phyloP scores from a whole-genome alignment of 352 stramenopile genomes.

The Globisporangium uncinulatum region DNA sequence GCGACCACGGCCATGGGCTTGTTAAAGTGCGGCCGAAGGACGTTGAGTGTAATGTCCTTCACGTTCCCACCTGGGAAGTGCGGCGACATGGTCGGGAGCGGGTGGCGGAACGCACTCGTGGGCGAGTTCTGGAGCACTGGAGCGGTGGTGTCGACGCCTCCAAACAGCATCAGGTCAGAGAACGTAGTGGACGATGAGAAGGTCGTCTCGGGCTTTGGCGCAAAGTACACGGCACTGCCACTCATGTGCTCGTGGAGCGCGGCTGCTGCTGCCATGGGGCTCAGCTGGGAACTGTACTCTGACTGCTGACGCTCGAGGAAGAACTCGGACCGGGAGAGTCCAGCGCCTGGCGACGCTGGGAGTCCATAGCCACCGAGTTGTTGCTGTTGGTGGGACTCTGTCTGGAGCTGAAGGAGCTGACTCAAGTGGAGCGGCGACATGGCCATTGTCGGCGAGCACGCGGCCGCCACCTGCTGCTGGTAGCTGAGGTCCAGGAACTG shows the following conservation, averaged over 20 bases:
- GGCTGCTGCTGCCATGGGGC: background rate
- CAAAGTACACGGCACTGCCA: background rate
- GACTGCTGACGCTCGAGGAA: background rate
- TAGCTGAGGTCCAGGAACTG: constrained; percentile 8
- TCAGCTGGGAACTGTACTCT: background rate
- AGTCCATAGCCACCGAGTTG: background rate
- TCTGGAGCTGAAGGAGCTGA: constrained; percentile 1
- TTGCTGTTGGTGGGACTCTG: constrained; percentile 1
- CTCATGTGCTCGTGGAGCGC: background rate
- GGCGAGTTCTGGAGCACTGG: constrained; percentile 18
- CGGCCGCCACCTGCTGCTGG: constrained; percentile 6
- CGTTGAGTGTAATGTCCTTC: constrained; percentile 77
- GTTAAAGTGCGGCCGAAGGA: constrained; percentile 79
- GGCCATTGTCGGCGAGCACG: background rate
- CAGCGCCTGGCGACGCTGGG: background rate
- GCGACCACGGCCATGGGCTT: constrained; percentile 79
- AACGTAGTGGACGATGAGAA: constrained; percentile 19
- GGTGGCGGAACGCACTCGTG: constrained; percentile 28
- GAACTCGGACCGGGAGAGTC: background rate
- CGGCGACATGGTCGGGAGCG: constrained; percentile 33
- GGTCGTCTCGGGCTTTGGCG: background rate
- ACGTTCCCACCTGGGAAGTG: constrained; percentile 30
- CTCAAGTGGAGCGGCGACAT: constrained; percentile 1
- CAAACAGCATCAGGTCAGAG: constrained; percentile 41
- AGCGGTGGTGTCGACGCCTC: background rate